Percentiles rank a stretch among this genome's conserved stretches.
Conservation (phyloP, 148 eudicot species). For the Diospyros lotus region DNA sequence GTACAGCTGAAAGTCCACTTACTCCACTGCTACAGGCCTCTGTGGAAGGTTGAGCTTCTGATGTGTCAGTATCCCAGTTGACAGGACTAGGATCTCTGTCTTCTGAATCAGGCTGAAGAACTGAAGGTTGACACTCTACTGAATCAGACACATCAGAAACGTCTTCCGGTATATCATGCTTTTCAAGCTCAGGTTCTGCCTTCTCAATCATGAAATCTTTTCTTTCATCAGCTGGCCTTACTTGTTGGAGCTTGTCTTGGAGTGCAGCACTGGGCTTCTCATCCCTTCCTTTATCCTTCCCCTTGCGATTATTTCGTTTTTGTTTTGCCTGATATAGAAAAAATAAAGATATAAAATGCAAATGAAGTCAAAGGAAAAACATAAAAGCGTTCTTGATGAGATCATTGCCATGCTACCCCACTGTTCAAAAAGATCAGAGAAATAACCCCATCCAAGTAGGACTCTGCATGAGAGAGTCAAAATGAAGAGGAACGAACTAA, state of each 20-base stretch:
- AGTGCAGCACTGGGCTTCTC: conserved; percentile 41
- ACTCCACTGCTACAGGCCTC: conserved; percentile 52
- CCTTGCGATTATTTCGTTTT: conserved; percentile 79
- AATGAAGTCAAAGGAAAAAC: background rate
- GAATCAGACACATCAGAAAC: conserved; percentile 77
- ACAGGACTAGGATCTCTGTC: conserved; percentile 62
- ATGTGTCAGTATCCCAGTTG: conserved; percentile 76
- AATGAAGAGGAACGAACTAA: too few relatives aligned
- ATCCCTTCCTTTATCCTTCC: conserved; percentile 71
- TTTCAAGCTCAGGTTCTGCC: conserved; percentile 39
- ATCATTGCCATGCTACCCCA: background rate
- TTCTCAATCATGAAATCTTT: conserved; percentile 29
- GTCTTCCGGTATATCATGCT: conserved; percentile 59
- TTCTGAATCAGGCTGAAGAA: conserved; percentile 64
- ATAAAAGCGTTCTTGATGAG: background rate
- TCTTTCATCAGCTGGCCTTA: conserved; percentile 23
- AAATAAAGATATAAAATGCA: conserved; percentile 11
- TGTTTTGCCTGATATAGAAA: conserved; percentile 58
- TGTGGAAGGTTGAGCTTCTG: conserved; percentile 53
- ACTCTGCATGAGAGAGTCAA: too few relatives aligned
- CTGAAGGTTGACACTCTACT: conserved; percentile 44
- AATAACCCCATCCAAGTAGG: too few relatives aligned
- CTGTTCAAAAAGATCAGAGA: background rate
- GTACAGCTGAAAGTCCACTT: conserved; percentile 39
- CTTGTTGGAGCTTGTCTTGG: conserved; percentile 39